Percentiles rank a stretch among this genome's conserved stretches.
Conservation (phyloP, 352 stramenopile species). For the Phytophthora tentaculata region DNA sequence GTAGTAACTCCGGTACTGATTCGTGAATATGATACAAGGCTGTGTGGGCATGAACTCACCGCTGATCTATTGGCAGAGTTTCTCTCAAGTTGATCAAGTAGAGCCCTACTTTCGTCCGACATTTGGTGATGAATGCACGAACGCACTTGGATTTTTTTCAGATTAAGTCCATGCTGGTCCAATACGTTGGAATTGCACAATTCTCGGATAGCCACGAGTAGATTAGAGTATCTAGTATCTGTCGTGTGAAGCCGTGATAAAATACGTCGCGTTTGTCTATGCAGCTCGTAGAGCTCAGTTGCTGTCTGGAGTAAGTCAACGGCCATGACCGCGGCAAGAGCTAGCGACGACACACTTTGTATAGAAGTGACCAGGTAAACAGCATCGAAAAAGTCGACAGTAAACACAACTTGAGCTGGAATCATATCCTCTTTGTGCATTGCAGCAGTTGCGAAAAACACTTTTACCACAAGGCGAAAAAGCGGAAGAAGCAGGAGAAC, state of each 20-base stretch:
- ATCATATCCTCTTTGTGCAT: constrained; percentile 26
- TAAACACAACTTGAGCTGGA: constrained; percentile 25
- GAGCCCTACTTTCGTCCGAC: not conserved
- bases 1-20: not conserved
- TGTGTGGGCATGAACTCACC: constrained; percentile 2
- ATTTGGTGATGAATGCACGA: constrained; percentile 17
- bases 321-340: not conserved
- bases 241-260: not conserved
- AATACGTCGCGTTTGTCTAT: not conserved
- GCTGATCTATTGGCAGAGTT: not conserved
- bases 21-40: not conserved
- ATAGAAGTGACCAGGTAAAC: constrained; percentile 3
- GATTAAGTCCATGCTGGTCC: not conserved
- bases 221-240: not conserved
- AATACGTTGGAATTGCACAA: constrained; percentile 2
- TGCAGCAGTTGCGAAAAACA: constrained; percentile 2
- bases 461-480: constrained; percentile 11
- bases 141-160: constrained; percentile 10
- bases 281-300: not conserved
- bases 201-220: not conserved
- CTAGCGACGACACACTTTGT: not conserved
- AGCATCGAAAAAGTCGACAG: constrained; percentile 24
- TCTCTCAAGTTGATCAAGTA: constrained; percentile 2
- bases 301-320: not conserved
- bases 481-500: constrained; percentile 17